A percentile compares a stretch with the other conserved stretches of the same genome.
These are phyloP conservation scores for Colletotrichum truncatum DNA, from an alignment of 2,329 filamentous ascomycete species.

Conservation along the genomic window DNA sequence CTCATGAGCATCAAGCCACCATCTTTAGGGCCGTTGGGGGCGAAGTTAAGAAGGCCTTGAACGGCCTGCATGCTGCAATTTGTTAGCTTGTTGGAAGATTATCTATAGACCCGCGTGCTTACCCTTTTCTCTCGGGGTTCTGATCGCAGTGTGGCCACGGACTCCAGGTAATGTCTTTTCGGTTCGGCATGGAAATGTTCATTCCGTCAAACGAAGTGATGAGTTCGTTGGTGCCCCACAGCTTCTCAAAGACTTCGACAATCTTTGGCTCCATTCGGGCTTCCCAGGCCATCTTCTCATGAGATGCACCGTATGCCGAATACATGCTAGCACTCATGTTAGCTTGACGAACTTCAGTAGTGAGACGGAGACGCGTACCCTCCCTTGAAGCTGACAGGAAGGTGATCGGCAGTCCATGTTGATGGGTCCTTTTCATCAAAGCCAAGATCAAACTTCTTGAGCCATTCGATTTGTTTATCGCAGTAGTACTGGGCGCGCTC, in stretches of 20 bases:
- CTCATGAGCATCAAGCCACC: constrained; percentile 56
- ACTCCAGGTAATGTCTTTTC: constrained; percentile 45
- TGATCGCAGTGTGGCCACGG: constrained; percentile 58
- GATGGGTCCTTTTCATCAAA: constrained; percentile 47
- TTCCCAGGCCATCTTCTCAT: constrained; percentile 56
- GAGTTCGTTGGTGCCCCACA: constrained; percentile 46
- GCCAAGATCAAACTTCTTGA: constrained; percentile 49
- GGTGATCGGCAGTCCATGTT: constrained; percentile 53
- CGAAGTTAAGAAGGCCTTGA: constrained; percentile 54
- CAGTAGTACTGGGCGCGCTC: constrained; percentile 50
- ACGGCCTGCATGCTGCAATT: constrained; percentile 40
- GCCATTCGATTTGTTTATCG: constrained; percentile 50
- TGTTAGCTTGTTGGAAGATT: neutral
- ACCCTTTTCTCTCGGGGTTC: constrained; percentile 48
- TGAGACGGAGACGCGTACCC: constrained; percentile 19
- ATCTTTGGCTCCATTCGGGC: constrained; percentile 50
- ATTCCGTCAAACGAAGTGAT: constrained; percentile 41
- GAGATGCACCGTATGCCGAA: constrained; percentile 45
- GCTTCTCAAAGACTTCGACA: constrained; percentile 48
- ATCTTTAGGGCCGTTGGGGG: constrained; percentile 54
- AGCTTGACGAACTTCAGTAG: accelerated
- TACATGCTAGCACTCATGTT: constrained; percentile 45
- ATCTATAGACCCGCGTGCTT: neutral
- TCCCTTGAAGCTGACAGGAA: constrained; percentile 52
- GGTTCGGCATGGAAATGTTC: constrained; percentile 52